Evolutionary conservation across 345 rosid genomes (phyloP).

Genomic region (Acer yangbiense): DNA sequence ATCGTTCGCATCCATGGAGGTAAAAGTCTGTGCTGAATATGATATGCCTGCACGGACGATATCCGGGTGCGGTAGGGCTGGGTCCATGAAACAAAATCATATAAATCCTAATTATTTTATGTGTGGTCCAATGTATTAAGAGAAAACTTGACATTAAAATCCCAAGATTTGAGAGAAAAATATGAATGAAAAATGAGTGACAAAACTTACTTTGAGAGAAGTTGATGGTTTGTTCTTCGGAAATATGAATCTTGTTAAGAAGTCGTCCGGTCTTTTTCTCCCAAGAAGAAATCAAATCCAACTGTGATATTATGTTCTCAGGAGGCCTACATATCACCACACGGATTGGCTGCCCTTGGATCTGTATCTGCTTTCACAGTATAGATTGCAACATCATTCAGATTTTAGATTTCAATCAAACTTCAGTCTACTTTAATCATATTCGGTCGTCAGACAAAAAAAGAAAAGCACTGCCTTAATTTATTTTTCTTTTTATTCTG

Average conservation of each 20-base stretch:
- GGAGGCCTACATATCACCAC: constrained; percentile 31
- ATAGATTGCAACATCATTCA: constrained; percentile 35
- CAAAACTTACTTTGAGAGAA: constrained; percentile 26
- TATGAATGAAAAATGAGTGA: background rate
- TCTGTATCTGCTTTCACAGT: constrained; percentile 37
- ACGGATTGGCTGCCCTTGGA: constrained; percentile 3
- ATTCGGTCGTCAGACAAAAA: too few relatives aligned
- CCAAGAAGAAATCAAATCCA: constrained; percentile 37
- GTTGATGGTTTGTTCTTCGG: constrained; percentile 33
- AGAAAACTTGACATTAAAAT: background rate
- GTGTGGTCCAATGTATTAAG: too few relatives aligned
- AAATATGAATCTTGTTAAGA: too few relatives aligned
- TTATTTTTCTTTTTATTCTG: too few relatives aligned
- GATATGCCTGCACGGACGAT: too few relatives aligned
- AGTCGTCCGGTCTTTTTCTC: constrained; percentile 39
- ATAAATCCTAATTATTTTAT: too few relatives aligned
- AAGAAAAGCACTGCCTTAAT: too few relatives aligned
- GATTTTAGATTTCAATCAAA: too few relatives aligned
- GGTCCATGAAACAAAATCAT: too few relatives aligned
- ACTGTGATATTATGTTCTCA: constrained; percentile 24
- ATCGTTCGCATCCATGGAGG: too few relatives aligned
- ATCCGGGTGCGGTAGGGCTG: fast-evolving
- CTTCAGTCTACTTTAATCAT: too few relatives aligned
- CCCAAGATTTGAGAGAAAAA: background rate
- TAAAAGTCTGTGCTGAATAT: too few relatives aligned